Base-by-base conservation (phyloP, 1,284 basidiomycete genomes). In the Austroboletus niveus region DNA sequence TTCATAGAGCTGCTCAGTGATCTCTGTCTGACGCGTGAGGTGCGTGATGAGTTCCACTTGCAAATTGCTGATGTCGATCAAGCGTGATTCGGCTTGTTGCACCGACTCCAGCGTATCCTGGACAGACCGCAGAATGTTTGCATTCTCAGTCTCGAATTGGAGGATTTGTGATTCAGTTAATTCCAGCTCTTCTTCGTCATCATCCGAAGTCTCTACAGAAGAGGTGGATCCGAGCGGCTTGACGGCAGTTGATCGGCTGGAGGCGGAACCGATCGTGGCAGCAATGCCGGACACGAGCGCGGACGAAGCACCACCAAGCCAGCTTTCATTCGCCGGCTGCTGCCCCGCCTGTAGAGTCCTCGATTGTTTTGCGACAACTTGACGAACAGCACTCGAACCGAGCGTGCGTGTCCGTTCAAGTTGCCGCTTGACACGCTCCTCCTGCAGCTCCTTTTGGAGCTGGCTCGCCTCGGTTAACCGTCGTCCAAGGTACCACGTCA, bases 141-240 rank as follows among this genome's bases (percentile, higher is more conserved):
- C 89, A 59, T 95, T 94, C 69, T 96, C 93, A 20, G 81, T 77
- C 70, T 96, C 94, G 61, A 96, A 96, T 68, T 92, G 89, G 61
- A 91, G 82, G 49, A 95, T 92, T 67, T 96, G 93, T 11, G 88
- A 90, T 42, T 83, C 77, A 0, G 87, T 82, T 11, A 94, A 74
- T 63, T 91, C 87, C 32, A 89, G 72, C 56, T 89, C 87, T 52
- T 88, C 86, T 42, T 87, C 83, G 48, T 87, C 85, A 14, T 69
- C 84, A 57, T 85, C 80, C 22, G 73, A 74, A 31, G 77, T 75
- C 42, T 79, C 76, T 27, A 71, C 73, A 44, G 58, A 66, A 53
- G 54, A 57, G 59, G 59, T 65, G 59, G 56, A 61, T 52, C 54
- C 62, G 10, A 45, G 24, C 20, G 59, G 53, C 32, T 64, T 64